phyloP scores from a whole-genome alignment of 768 basidiomycete genomes.

The Saitozyma sp. region DNA sequence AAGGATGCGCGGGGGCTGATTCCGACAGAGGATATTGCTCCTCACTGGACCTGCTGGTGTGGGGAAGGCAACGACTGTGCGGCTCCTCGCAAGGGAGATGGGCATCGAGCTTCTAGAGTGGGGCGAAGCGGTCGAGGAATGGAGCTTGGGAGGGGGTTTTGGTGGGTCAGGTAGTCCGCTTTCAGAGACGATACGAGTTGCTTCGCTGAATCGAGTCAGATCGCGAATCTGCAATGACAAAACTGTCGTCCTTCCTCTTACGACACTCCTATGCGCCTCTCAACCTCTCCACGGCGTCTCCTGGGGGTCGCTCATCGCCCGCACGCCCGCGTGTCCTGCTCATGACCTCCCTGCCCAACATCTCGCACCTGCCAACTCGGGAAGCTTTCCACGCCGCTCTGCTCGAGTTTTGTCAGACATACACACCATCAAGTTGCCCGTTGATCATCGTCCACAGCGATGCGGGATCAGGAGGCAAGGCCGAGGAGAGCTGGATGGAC shows the following conservation, averaged over 20 bases:
- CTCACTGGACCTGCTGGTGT: constrained; percentile 86
- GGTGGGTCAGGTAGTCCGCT: constrained; percentile 33
- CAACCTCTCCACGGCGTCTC: constrained; percentile 20
- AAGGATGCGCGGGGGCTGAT: too few relatives aligned
- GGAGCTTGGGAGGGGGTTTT: constrained; percentile 49
- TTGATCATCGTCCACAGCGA: constrained; percentile 82
- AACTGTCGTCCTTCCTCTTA: constrained; percentile 73
- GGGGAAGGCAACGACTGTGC: constrained; percentile 84
- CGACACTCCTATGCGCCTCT: constrained; percentile 54
- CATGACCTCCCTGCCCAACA: constrained; percentile 87
- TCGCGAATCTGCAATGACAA: constrained; percentile 57
- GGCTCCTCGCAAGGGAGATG: constrained; percentile 71
- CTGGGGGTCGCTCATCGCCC: constrained; percentile 14
- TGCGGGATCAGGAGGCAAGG: constrained; percentile 72
- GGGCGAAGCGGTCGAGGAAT: constrained; percentile 68
- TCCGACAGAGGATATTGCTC: constrained; percentile 70
- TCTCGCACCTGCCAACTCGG: constrained; percentile 70
- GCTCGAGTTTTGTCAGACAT: constrained; percentile 58
- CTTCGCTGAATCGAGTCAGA: constrained; percentile 33
- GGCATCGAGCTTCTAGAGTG: constrained; percentile 83
- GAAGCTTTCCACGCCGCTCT: constrained; percentile 71
- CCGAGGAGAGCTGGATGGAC: constrained; percentile 57
- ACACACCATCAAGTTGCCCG: constrained; percentile 57
- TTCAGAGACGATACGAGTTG: too few relatives aligned
- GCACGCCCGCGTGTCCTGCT: constrained; percentile 65